phyloP scores from a whole-genome alignment of 306 rosid genomes.

The Cicer chorassanicum region DNA sequence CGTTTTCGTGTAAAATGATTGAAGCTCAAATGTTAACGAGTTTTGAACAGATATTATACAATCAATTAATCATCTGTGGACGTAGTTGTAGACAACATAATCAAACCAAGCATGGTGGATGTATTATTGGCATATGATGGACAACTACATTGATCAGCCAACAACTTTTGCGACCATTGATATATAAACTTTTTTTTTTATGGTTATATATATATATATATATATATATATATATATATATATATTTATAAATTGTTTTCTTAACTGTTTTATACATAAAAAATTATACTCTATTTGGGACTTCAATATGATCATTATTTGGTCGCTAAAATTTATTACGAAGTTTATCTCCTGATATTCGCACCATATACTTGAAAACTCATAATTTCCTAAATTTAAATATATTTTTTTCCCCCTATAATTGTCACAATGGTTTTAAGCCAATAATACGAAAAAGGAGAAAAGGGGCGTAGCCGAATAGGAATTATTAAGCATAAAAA shows the following conservation, averaged over 20 bases:
- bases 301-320: too few relatives aligned
- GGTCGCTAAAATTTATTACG: not conserved
- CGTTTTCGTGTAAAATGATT: not conserved
- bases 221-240: too few relatives aligned
- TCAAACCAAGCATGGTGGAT: not conserved
- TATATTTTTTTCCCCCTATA: not conserved
- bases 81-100: conserved; percentile 14
- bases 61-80: not conserved
- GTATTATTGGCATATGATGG: not conserved
- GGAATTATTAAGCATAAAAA: not conserved
- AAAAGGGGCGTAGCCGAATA: not conserved
- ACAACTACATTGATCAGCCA: too few relatives aligned
- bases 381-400: not conserved
- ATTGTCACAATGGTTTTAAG: not conserved
- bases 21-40: not conserved
- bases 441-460: not conserved
- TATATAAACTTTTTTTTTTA: too few relatives aligned
- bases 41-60: not conserved
- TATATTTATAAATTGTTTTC: too few relatives aligned
- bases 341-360: too few relatives aligned
- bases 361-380: not conserved
- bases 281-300: too few relatives aligned
- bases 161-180: too few relatives aligned
- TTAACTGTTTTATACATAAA: too few relatives aligned
- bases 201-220: not conserved